These are phyloP conservation scores for Closterium sp. DNA, from an alignment of 139 green algal species.

Conservation along the genomic window DNA sequence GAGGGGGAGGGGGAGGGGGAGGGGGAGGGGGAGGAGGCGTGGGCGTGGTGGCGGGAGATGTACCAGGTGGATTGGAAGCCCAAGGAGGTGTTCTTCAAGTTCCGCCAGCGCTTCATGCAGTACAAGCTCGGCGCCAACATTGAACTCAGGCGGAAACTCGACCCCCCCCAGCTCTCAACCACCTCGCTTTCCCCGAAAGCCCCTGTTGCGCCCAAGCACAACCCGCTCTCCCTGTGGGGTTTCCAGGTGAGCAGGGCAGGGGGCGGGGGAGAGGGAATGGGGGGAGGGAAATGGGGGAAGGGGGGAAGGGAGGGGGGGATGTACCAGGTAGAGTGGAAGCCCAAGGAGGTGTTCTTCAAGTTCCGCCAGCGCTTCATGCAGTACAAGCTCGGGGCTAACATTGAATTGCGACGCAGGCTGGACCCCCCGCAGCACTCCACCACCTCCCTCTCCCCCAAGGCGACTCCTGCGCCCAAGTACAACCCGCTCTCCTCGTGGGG, in stretches of 20 bases:
- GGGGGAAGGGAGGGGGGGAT: background rate
- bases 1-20: background rate
- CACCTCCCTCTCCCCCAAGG: background rate
- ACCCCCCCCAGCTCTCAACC: background rate
- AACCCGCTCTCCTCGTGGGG: background rate
- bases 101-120: slow-evolving; percentile 29
- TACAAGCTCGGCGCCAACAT: slow-evolving; percentile 31
- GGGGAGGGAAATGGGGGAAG: too few relatives aligned
- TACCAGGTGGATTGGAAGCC: slow-evolving; percentile 40
- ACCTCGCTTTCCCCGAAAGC: background rate
- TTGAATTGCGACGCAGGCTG: background rate
- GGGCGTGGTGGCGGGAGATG: slow-evolving; percentile 28
- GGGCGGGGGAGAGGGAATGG: too few relatives aligned
- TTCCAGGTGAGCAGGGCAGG: background rate
- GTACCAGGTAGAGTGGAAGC: slow-evolving; percentile 35
- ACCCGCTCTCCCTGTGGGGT: background rate
- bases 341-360: slow-evolving; percentile 39
- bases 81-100: slow-evolving; percentile 40
- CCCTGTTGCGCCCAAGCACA: background rate
- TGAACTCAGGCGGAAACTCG: slow-evolving; percentile 1
- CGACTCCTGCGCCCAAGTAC: background rate
- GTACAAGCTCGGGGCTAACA: slow-evolving; percentile 22
- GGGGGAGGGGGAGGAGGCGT: slow-evolving; percentile 1
- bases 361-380: slow-evolving; percentile 34
- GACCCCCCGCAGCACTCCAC: background rate